phyloP scores from a whole-genome alignment of 2,329 filamentous ascomycete genomes.

The Dothiorella sarmentorum region DNA sequence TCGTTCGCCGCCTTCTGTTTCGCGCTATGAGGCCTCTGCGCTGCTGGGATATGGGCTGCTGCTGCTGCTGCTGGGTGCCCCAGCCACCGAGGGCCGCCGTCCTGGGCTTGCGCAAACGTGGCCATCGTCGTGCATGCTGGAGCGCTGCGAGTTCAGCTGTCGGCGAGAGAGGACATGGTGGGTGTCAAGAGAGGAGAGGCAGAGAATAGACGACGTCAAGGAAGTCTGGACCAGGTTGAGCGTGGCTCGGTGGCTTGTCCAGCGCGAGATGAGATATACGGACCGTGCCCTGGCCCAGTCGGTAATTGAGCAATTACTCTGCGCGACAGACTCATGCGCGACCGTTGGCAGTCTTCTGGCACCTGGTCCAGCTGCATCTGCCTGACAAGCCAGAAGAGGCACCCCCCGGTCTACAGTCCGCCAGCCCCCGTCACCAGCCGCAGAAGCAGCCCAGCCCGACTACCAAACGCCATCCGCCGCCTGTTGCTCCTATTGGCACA shows the following conservation, averaged over 20 bases:
- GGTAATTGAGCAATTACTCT: conserved; percentile 15
- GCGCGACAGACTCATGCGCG: conserved; percentile 2
- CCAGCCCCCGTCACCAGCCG: too few species aligned
- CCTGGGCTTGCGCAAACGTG: conserved; percentile 32
- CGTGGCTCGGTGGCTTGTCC: conserved; percentile 14
- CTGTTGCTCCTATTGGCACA: too few species aligned
- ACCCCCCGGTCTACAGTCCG: neutral
- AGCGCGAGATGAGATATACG: conserved; percentile 11
- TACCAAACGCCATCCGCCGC: too few species aligned
- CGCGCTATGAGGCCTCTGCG: conserved; percentile 27
- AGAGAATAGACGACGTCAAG: conserved; percentile 13
- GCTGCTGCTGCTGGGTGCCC: conserved; percentile 25
- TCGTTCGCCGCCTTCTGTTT: conserved; percentile 26
- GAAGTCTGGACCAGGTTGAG: conserved; percentile 17
- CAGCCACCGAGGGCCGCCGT: conserved; percentile 26
- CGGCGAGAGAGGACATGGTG: neutral
- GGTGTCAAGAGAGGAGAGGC: conserved; percentile 1
- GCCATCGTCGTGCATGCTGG: conserved; percentile 28
- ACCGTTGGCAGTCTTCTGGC: too few species aligned
- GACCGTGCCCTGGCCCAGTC: conserved; percentile 12
- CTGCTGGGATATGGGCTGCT: conserved; percentile 27
- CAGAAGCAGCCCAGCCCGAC: neutral
- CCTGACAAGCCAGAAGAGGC: neutral
- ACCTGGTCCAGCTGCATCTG: too few species aligned
- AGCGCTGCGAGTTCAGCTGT: neutral